These are phyloP conservation scores for Colletotrichum endophyticum DNA, from an alignment of 2,329 filamentous ascomycete species.

Conservation along the genomic window DNA sequence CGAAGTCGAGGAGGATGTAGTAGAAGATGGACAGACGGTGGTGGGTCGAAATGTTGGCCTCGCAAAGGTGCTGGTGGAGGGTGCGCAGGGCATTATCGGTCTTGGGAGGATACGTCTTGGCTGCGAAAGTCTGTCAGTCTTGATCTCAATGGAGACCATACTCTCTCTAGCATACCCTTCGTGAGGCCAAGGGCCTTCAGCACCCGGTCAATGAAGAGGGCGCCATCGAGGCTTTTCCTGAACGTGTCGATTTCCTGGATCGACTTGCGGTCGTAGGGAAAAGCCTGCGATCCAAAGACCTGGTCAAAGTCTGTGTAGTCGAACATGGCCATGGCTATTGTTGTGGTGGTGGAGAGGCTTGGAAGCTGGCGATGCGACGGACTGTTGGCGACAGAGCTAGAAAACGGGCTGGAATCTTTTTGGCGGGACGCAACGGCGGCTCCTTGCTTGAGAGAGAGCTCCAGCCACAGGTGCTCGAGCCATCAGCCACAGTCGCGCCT, in stretches of 20 bases:
- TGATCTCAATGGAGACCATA: too few species aligned
- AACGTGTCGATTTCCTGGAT: constrained; percentile 68
- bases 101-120: constrained; percentile 76
- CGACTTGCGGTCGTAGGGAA: constrained; percentile 65
- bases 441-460: neutral
- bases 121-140: constrained; percentile 29
- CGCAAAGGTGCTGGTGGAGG: constrained; percentile 73
- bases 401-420: neutral
- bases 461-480: neutral
- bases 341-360: neutral
- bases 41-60: constrained; percentile 68
- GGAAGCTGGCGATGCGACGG: neutral
- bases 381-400: neutral
- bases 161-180: constrained; percentile 56
- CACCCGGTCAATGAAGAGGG: constrained; percentile 81
- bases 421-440: neutral
- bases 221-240: constrained; percentile 71
- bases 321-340: constrained; percentile 51
- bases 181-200: constrained; percentile 72
- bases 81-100: constrained; percentile 70
- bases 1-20: constrained; percentile 81
- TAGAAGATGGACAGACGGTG: constrained; percentile 85
- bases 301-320: constrained; percentile 71
- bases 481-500: constrained; percentile 12
- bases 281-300: constrained; percentile 68